Base-by-base conservation (phyloP, 2,329 filamentous ascomycete species). In the Pseudogymnoascus sp. region DNA sequence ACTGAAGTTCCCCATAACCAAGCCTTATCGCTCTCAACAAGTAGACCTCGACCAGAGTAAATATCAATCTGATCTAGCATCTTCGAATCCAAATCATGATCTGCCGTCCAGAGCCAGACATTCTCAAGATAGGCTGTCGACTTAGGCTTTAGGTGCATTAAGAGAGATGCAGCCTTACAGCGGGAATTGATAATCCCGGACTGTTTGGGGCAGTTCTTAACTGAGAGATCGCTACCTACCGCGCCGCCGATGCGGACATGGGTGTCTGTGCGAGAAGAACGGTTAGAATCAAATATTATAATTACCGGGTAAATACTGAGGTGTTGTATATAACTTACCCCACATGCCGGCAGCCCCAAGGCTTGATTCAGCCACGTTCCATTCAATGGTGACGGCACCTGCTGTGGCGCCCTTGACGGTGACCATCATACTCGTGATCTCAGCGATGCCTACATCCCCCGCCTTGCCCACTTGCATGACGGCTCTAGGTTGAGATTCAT, bases 351-450 rank as follows among this genome's bases (percentile, higher is more conserved):
- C 72, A 5, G 76, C 75, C 11, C 76, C 78, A 45, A 71, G 69
- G 2, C 73, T 74, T 6, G 71, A 74, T 2, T 72, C 8, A 70
- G 74, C 2, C 6, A 9, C 74, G 69, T 89, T 88, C 79, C 83
- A 88, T 65, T 88, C 77, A 61, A 88, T 79, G 8, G 89, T 72
- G 2, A 87, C 77, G 1, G 84, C 85, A 14, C 87, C 87, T 1
- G 81, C 78, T 9, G 83, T 78, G 9, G 81, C 77, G 2, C 85
- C 86, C 65, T 80, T 76, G 0, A 83, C 86, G 6, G 28, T 31
- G 28, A 31, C 28, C 28, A 31, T 31, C 28, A 31, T 31, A 31
- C 28, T 8, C 28, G 28, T 31, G 28, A 31, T 31, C 28, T 31
- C 28, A 31, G 28, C 7, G 28, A 31, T 31, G 28, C 28, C 28